Conservation (phyloP, 257 asterid genomes). For the Primulina eburnea region DNA sequence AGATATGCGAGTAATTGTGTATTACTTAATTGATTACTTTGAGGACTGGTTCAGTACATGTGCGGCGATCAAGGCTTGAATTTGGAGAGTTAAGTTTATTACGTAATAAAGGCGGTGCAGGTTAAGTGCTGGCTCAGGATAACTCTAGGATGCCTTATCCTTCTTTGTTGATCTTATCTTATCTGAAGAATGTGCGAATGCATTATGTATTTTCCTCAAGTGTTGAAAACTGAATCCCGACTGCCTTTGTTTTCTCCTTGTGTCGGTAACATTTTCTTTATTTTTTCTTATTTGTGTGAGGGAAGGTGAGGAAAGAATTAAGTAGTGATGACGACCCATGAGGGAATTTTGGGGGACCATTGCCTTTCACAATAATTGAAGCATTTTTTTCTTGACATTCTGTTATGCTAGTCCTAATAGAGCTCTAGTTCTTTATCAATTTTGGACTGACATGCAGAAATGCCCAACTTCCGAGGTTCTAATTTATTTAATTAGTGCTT, state of each 20-base stretch:
- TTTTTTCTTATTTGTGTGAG: neutral
- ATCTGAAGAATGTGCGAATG: slow-evolving; percentile 3
- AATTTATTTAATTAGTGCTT: neutral
- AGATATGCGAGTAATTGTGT: neutral
- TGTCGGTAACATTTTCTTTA: neutral
- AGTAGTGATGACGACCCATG: slow-evolving; percentile 11
- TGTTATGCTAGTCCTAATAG: neutral
- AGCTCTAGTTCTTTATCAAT: neutral
- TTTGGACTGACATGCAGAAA: neutral
- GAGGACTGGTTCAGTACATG: neutral
- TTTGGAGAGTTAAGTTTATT: neutral
- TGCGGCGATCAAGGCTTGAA: neutral
- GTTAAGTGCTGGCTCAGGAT: neutral
- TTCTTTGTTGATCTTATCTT: slow-evolving; percentile 13
- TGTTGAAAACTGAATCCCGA: neutral
- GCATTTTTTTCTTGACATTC: neutral
- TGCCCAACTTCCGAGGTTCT: neutral
- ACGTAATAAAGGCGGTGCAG: neutral
- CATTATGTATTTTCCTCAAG: neutral
- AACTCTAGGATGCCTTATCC: neutral
- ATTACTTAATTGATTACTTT: slow-evolving; percentile 12
- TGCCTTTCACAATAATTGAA: neutral
- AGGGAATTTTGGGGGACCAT: neutral
- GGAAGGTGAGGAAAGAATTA: slow-evolving; percentile 10
- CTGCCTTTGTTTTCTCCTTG: neutral